phyloP scores from a whole-genome alignment of 352 stramenopile species.

The Globisporangium yorkense region DNA sequence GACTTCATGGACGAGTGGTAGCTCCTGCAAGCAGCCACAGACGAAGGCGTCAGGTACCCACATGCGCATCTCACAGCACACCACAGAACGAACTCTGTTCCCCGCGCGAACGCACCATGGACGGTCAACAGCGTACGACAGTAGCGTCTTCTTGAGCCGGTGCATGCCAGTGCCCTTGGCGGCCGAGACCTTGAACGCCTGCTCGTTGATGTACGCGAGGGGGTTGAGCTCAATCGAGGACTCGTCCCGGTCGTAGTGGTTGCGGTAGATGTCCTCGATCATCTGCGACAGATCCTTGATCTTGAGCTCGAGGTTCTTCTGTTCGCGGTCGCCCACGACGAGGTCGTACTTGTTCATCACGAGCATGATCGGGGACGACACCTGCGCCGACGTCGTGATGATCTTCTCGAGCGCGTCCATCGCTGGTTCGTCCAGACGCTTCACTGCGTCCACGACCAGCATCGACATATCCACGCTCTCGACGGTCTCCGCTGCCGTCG shows the following conservation, averaged over 20 bases:
- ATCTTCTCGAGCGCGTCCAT: constrained; percentile 76
- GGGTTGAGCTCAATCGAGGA: constrained; percentile 53
- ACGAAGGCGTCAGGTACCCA: background rate
- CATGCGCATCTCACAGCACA: background rate
- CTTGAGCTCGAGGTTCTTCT: constrained; percentile 51
- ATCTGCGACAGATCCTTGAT: constrained; percentile 78
- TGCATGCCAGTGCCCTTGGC: constrained; percentile 64
- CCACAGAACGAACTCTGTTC: background rate
- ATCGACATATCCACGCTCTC: constrained; percentile 83
- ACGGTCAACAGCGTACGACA: constrained; percentile 62
- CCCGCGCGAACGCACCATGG: constrained; percentile 29
- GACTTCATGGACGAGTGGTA: constrained; percentile 87
- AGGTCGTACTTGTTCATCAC: constrained; percentile 87
- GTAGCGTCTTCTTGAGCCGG: constrained; percentile 53
- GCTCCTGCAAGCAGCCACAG: constrained; percentile 23
- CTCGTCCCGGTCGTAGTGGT: constrained; percentile 51
- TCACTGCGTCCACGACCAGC: constrained; percentile 80
- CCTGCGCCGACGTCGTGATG: constrained; percentile 67
- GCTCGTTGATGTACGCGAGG: constrained; percentile 66
- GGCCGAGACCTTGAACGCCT: constrained; percentile 75
- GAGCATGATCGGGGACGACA: constrained; percentile 74
- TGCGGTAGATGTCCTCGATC: constrained; percentile 72
- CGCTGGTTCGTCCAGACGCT: constrained; percentile 73
- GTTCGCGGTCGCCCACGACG: constrained; percentile 36
- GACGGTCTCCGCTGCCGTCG: constrained; percentile 69